Conservation (phyloP, 768 basidiomycete genomes). For the Mycena belliarum region DNA sequence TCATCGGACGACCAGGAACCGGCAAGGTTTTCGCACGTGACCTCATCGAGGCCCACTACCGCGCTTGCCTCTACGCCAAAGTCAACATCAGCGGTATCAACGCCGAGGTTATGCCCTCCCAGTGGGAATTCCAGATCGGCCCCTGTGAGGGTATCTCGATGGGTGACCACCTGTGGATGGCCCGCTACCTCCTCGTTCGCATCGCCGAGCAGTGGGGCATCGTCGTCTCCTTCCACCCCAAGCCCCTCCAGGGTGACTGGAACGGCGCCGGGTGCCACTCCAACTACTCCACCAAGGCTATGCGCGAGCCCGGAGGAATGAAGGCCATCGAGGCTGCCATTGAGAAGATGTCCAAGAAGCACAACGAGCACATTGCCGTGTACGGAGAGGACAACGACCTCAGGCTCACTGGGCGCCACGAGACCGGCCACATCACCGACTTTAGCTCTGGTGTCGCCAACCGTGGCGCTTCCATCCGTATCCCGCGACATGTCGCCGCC, state of each 20-base stretch:
- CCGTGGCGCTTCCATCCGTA: constrained; percentile 95
- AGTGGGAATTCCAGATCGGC: constrained; percentile 99
- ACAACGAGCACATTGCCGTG: constrained; percentile 94
- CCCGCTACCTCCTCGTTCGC: constrained; percentile 92
- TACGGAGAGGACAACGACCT: constrained; percentile 98
- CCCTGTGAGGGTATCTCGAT: constrained; percentile 97
- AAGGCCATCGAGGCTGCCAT: constrained; percentile 91
- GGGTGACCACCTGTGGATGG: constrained; percentile 99
- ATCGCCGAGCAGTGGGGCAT: constrained; percentile 97
- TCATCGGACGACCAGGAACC: constrained; percentile 58
- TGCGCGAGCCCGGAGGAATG: constrained; percentile 94
- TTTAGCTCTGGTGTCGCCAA: constrained; percentile 97
- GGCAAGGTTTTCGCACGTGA: constrained; percentile 99
- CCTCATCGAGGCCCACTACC: constrained; percentile 98
- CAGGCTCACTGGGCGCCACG: constrained; percentile 93
- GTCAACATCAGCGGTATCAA: constrained; percentile 99
- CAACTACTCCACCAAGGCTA: constrained; percentile 94
- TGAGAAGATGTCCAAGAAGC: constrained; percentile 87
- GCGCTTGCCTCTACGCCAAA: constrained; percentile 91
- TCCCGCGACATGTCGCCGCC: constrained; percentile 89
- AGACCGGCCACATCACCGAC: constrained; percentile 89
- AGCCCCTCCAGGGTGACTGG: constrained; percentile 96
- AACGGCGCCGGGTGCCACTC: constrained; percentile 99
- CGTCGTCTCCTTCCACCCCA: constrained; percentile 99
- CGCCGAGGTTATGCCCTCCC: constrained; percentile 99